phyloP scores from a whole-genome alignment of 495 filamentous ascomycete genomes.

The Daldinia bambusicola region DNA sequence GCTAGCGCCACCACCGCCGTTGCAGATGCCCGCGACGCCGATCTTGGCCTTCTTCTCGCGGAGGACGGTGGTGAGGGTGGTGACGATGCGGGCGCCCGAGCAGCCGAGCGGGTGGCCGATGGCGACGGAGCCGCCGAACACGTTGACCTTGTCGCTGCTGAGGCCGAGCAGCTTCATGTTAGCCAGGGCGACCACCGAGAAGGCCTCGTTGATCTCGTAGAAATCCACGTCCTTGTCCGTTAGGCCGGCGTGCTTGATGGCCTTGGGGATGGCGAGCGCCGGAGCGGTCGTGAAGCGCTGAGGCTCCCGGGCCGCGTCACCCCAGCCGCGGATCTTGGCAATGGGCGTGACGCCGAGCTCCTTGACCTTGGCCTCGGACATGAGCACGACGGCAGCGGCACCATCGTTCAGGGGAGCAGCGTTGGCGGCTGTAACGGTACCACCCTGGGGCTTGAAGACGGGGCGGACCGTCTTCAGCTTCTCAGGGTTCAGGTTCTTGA shows the following conservation, averaged over 20 bases:
- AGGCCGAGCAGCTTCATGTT: constrained; percentile 91
- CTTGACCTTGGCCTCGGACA: constrained; percentile 89
- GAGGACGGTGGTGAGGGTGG: constrained; percentile 89
- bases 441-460: constrained; percentile 81
- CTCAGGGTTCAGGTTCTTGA: constrained; percentile 94
- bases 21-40: constrained; percentile 95
- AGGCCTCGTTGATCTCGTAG: constrained; percentile 99
- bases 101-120: constrained; percentile 94
- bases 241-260: constrained; percentile 88
- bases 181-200: constrained; percentile 94
- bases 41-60: constrained; percentile 92
- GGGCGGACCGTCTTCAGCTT: constrained; percentile 88
- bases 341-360: constrained; percentile 88
- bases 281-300: constrained; percentile 96
- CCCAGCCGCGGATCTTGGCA: constrained; percentile 96
- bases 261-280: constrained; percentile 95
- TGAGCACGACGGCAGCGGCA: constrained; percentile 87
- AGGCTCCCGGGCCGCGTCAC: constrained; percentile 87
- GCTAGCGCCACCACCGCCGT: constrained; percentile 93
- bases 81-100: constrained; percentile 90
- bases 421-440: constrained; percentile 97
- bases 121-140: constrained; percentile 94
- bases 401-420: constrained; percentile 96
- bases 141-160: constrained; percentile 87
- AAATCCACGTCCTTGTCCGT: constrained; percentile 80